phyloP scores from a whole-genome alignment of 352 stramenopile genomes.

The Pythium dissotocum region DNA sequence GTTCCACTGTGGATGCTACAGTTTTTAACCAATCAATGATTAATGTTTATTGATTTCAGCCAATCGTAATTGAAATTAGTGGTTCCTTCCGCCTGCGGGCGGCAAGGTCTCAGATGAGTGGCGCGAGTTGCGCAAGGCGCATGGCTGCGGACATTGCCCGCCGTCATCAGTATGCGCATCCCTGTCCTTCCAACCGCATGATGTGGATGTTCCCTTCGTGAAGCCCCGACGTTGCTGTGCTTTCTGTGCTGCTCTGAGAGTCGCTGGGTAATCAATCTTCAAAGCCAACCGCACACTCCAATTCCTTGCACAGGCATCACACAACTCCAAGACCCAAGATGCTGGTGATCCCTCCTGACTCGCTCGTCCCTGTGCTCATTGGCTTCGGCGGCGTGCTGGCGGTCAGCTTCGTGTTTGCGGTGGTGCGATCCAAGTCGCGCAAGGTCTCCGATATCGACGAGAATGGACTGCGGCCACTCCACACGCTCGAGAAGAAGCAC shows the following conservation, averaged over 20 bases:
- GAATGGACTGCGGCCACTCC: background rate
- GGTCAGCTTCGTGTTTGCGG: background rate
- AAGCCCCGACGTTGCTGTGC: too few species aligned
- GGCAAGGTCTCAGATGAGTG: too few species aligned
- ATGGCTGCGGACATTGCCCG: background rate
- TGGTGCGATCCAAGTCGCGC: background rate
- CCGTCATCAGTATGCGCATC: background rate
- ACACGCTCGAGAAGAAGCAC: background rate
- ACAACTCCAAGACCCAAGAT: background rate
- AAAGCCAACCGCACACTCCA: background rate
- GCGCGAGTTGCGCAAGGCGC: background rate
- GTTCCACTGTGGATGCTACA: too few species aligned
- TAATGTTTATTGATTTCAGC: background rate
- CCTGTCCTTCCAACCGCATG: background rate
- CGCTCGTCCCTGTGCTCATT: background rate
- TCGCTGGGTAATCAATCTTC: background rate
- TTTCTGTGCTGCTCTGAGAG: background rate
- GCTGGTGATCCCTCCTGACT: slow-evolving; percentile 1
- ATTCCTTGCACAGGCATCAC: background rate
- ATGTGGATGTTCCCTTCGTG: too few species aligned
- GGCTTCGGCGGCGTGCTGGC: background rate
- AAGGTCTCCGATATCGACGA: background rate
- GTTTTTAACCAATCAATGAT: too few species aligned
- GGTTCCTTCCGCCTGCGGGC: too few species aligned
- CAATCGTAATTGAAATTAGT: background rate